Conservation (phyloP, 2,329 filamentous ascomycete species). For the Madurella mycetomatis region DNA sequence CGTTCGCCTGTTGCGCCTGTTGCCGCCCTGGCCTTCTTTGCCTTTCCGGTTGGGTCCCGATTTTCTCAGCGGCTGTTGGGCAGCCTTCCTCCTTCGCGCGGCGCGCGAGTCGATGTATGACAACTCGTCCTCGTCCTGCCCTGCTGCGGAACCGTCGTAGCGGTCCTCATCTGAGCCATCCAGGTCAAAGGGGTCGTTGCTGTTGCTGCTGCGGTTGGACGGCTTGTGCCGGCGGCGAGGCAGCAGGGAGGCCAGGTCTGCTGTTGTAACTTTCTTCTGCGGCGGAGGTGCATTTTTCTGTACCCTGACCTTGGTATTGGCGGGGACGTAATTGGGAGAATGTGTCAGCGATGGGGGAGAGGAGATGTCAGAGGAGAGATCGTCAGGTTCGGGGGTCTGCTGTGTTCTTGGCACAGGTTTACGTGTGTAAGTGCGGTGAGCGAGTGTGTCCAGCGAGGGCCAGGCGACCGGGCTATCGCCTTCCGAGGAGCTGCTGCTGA, state of each 20-base stretch:
- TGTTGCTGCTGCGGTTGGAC: slow-evolving; percentile 26
- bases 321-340: slow-evolving; percentile 52
- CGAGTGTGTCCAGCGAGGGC: slow-evolving; percentile 50
- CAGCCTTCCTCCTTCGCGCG: slow-evolving; percentile 32
- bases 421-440: slow-evolving; percentile 37
- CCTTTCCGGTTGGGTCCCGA: slow-evolving; percentile 24
- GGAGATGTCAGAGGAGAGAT: slow-evolving; percentile 51
- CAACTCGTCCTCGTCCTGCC: slow-evolving; percentile 54
- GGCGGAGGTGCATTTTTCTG: slow-evolving; percentile 33
- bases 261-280: slow-evolving; percentile 47
- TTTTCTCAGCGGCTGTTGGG: slow-evolving; percentile 24
- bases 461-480: slow-evolving; percentile 42
- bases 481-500: slow-evolving; percentile 46
- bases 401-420: slow-evolving; percentile 26
- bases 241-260: slow-evolving; percentile 50
- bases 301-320: slow-evolving; percentile 23
- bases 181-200: slow-evolving; percentile 37
- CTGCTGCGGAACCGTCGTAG: slow-evolving; percentile 36
- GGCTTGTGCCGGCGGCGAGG: slow-evolving; percentile 47
- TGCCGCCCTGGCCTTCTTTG: slow-evolving; percentile 21
- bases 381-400: slow-evolving; percentile 37
- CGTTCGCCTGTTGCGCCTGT: slow-evolving; percentile 34
- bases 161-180: slow-evolving; percentile 45
- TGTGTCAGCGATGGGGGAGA: slow-evolving; percentile 64
- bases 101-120: slow-evolving; percentile 37